These are phyloP conservation scores for Melanogaster broomeanus DNA, from an alignment of 768 basidiomycete genomes.

Conservation along the genomic window DNA sequence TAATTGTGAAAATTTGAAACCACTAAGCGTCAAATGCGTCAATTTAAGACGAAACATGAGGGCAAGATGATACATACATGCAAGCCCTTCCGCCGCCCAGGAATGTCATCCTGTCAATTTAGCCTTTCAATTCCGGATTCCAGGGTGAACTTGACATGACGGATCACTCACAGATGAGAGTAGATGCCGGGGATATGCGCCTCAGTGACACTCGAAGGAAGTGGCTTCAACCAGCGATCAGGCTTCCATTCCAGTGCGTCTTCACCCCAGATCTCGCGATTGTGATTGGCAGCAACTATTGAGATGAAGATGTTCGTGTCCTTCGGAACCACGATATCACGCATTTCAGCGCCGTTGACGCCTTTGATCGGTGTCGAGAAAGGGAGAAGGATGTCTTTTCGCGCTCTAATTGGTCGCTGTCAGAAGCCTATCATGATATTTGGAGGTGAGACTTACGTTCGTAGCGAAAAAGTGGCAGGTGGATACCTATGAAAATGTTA, in stretches of 20 bases:
- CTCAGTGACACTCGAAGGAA: conserved; percentile 36
- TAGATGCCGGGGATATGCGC: conserved; percentile 48
- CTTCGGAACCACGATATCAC: conserved; percentile 30
- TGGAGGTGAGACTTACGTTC: conserved; percentile 22
- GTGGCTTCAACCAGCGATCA: conserved; percentile 40
- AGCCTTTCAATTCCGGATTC: conserved; percentile 25
- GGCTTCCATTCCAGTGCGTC: too few relatives aligned
- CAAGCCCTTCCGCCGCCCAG: conserved; percentile 48
- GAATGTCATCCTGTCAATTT: too few relatives aligned
- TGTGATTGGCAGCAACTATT: conserved; percentile 41
- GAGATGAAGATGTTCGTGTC: conserved; percentile 41
- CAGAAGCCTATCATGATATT: background rate
- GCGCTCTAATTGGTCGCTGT: conserved; percentile 6
- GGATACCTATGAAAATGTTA: too few relatives aligned
- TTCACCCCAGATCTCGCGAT: too few relatives aligned
- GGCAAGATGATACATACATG: conserved; percentile 31
- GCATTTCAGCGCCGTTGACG: conserved; percentile 37
- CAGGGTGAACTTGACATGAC: background rate
- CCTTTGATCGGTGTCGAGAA: conserved; percentile 40
- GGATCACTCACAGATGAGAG: conserved; percentile 39
- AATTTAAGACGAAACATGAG: too few relatives aligned
- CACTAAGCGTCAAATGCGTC: too few relatives aligned
- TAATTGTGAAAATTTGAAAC: conserved; percentile 46
- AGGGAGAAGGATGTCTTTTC: conserved; percentile 43
- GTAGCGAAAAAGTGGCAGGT: conserved; percentile 46